Percentiles rank a stretch among this genome's conserved stretches.
phyloP scores from a whole-genome alignment of 371 early-diverging fungal genomes.

The Syncephalastrum monosporum region DNA sequence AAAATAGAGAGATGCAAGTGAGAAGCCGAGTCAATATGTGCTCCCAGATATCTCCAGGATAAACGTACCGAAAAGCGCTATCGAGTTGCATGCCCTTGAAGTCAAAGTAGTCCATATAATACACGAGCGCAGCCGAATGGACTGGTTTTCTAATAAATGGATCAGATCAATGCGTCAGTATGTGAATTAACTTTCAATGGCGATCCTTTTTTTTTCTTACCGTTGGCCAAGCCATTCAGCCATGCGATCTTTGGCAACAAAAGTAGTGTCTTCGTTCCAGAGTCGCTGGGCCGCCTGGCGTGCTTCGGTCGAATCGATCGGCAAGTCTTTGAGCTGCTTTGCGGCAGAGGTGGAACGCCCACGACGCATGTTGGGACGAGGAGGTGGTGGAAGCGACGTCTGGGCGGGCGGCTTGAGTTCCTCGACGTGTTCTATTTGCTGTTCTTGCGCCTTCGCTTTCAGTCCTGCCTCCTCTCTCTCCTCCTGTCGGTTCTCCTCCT shows the following conservation, averaged over 20 bases:
- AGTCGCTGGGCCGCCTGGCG: slow-evolving; percentile 27
- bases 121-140: slow-evolving; percentile 54
- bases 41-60: background rate
- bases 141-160: slow-evolving; percentile 34
- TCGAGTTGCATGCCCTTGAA: slow-evolving; percentile 72
- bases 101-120: slow-evolving; percentile 76
- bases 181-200: background rate
- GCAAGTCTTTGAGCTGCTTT: no score
- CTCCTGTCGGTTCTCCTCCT: no score
- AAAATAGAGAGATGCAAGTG: background rate
- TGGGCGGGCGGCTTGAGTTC: slow-evolving; percentile 53
- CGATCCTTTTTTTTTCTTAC: slow-evolving; percentile 10
- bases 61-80: slow-evolving; percentile 63
- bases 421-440: slow-evolving; percentile 2
- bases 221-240: slow-evolving; percentile 50
- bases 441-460: no score
- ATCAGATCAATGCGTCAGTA: background rate
- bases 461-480: no score
- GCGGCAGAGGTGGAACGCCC: no score
- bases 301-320: slow-evolving; percentile 15
- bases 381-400: slow-evolving; percentile 81
- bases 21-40: background rate
- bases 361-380: no score
- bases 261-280: slow-evolving; percentile 38
- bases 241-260: slow-evolving; percentile 36